A percentile compares a stretch with the other conserved stretches of the same genome.
Evolutionary conservation across 257 asterid genomes (phyloP).

Genomic region (Jasminum sambac): DNA sequence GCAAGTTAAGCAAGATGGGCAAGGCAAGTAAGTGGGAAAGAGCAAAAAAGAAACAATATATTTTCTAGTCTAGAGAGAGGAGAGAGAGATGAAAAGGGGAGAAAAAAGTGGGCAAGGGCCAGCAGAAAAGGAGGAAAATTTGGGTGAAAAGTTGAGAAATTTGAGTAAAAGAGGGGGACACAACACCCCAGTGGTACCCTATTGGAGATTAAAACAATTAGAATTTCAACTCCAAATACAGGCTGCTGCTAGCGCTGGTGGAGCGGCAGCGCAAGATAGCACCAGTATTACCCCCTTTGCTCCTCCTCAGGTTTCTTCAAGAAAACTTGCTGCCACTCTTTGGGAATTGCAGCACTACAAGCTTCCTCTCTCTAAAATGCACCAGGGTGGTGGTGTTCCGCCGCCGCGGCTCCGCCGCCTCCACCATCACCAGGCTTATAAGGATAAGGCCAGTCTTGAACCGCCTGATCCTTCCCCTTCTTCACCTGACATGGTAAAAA

Average conservation of each 20-base stretch:
- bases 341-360: slow-evolving; percentile 78
- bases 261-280: slow-evolving; percentile 28
- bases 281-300: slow-evolving; percentile 25
- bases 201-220: slow-evolving; percentile 49
- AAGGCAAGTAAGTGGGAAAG: slow-evolving; percentile 36
- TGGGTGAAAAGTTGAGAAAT: slow-evolving; percentile 82
- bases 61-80: slow-evolving; percentile 27
- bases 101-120: slow-evolving; percentile 59
- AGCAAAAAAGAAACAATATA: slow-evolving; percentile 30
- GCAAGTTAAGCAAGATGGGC: slow-evolving; percentile 46
- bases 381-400: slow-evolving; percentile 42
- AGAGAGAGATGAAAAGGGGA: slow-evolving; percentile 53
- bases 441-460: slow-evolving; percentile 38
- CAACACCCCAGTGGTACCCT: slow-evolving; percentile 73
- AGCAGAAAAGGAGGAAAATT: slow-evolving; percentile 66
- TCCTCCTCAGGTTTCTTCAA: slow-evolving; percentile 55
- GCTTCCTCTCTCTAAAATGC: slow-evolving; percentile 58
- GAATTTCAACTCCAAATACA: slow-evolving; percentile 17
- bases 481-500: slow-evolving; percentile 68
- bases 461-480: slow-evolving; percentile 66
- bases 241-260: neutral
- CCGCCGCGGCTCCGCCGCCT: slow-evolving; percentile 70
- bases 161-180: slow-evolving; percentile 82
- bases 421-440: slow-evolving; percentile 44
- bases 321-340: slow-evolving; percentile 82